Base-by-base conservation (phyloP, 805 yeast species). In the Alloascoidea hylecoeti region DNA sequence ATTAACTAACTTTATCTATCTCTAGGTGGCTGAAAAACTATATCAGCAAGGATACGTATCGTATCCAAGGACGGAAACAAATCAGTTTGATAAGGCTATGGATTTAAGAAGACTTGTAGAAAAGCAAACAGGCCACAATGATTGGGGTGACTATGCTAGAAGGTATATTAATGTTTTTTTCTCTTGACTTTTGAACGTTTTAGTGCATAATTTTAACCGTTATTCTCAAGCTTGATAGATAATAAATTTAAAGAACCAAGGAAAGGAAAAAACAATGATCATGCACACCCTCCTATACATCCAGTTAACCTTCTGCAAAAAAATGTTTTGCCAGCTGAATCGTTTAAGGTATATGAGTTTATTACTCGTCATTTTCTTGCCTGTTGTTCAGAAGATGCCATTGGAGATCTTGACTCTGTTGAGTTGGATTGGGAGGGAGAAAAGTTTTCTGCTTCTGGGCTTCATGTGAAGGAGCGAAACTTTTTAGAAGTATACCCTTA, bases 221-320 rank as follows among this genome's bases (percentile, higher is more conserved):
- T n/a, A n/a, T n/a, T n/a, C n/a, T n/a, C n/a, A n/a, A n/a, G n/a
- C n/a, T n/a, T 2, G 38, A n/a, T n/a, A n/a, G n/a, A 55, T 2
- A 66, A 65, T 23, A 67, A 65, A 32, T 81, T 69, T 49, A 49
- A 64, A n/a, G 49, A 50, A 3, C 98, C 99, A 0, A 60, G 97
- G 37, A 65, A 66, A 32, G 99, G 99, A 3, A 67, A 63, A 9
- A 78, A 83, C 51, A 82, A 86, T 51, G 99, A 92, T 59, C 77
- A 85, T 51, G 97, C 98, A 16, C 99, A 92, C 68, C 97, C 98
- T 3, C 96, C 99, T 0, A 92, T 92, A 41, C 96, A 92, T 56
- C 99, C 99, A 0, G 75, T 84, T 6, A 49, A 44, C 12, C 48
- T 48, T 4, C 51, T 46, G 2, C 39, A 43, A 1, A 38, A 39